Conservation (phyloP, 1,284 basidiomycete species). For the Ustilago sp. region DNA sequence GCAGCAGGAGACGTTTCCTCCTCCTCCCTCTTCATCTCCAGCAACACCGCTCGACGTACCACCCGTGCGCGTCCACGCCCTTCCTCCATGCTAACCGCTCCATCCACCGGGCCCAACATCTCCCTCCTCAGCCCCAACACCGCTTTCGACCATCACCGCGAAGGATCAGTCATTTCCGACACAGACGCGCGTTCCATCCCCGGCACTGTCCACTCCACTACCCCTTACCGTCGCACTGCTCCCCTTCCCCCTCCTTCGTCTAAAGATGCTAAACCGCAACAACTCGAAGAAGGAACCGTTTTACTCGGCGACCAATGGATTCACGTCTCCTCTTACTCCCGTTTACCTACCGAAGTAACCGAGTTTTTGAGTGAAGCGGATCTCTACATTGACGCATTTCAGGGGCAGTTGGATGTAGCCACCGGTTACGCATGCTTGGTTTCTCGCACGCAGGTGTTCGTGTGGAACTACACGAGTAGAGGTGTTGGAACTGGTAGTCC, state of each 20-base stretch:
- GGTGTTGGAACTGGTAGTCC: constrained; percentile 45
- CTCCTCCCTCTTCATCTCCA: constrained; percentile 24
- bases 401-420: constrained; percentile 49
- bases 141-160: constrained; percentile 23
- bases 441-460: constrained; percentile 53
- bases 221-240: constrained; percentile 7
- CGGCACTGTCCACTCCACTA: constrained; percentile 26
- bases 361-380: constrained; percentile 43
- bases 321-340: constrained; percentile 52
- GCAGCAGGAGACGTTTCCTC: constrained; percentile 31
- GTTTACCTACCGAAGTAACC: constrained; percentile 47
- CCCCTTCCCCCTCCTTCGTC: neutral
- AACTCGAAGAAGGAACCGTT: constrained; percentile 52
- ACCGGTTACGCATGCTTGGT: constrained; percentile 61
- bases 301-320: constrained; percentile 51
- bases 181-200: constrained; percentile 41
- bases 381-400: constrained; percentile 53
- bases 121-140: constrained; percentile 29
- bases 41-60: constrained; percentile 6
- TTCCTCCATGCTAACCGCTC: constrained; percentile 37
- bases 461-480: constrained; percentile 62
- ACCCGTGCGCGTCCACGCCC: constrained; percentile 36
- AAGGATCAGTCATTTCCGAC: constrained; percentile 33
- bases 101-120: constrained; percentile 17
- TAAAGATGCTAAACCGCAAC: constrained; percentile 30